phyloP scores from a whole-genome alignment of 805 yeast species.

The Ogataea polymorpha region DNA sequence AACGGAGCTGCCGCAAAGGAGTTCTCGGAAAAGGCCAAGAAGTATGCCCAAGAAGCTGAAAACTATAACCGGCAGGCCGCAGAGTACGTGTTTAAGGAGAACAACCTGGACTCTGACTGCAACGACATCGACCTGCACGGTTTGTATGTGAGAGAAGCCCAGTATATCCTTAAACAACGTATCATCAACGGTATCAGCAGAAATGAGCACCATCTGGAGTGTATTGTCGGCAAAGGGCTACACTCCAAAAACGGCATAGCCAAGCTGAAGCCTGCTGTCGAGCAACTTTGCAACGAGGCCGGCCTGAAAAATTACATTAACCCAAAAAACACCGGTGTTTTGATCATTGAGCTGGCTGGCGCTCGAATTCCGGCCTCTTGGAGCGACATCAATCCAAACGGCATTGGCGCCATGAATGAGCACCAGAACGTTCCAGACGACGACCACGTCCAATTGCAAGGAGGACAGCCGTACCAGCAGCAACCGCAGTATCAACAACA shows the following conservation, averaged over 20 bases:
- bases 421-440: constrained; percentile 25
- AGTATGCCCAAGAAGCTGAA: constrained; percentile 60
- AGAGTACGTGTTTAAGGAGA: constrained; percentile 80
- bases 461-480: constrained; percentile 20
- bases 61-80: constrained; percentile 78
- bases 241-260: constrained; percentile 83
- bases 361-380: constrained; percentile 42
- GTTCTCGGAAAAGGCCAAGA: constrained; percentile 66
- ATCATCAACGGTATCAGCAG: constrained; percentile 60
- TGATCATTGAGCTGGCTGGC: constrained; percentile 61
- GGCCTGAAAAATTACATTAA: constrained; percentile 61
- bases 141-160: constrained; percentile 83
- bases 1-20: constrained; percentile 71
- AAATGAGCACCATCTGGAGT: constrained; percentile 62
- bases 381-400: constrained; percentile 30
- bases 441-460: constrained; percentile 8
- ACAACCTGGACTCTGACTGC: constrained; percentile 78
- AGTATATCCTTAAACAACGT: constrained; percentile 68
- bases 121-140: constrained; percentile 96
- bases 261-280: constrained; percentile 86
- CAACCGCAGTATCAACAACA: constrained; percentile 30
- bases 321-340: constrained; percentile 73
- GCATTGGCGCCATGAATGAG: constrained; percentile 33
- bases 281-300: constrained; percentile 67
- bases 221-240: constrained; percentile 90